These are phyloP conservation scores for Cajanus cajan DNA, from an alignment of 306 rosid genomes.

Conservation along the genomic window DNA sequence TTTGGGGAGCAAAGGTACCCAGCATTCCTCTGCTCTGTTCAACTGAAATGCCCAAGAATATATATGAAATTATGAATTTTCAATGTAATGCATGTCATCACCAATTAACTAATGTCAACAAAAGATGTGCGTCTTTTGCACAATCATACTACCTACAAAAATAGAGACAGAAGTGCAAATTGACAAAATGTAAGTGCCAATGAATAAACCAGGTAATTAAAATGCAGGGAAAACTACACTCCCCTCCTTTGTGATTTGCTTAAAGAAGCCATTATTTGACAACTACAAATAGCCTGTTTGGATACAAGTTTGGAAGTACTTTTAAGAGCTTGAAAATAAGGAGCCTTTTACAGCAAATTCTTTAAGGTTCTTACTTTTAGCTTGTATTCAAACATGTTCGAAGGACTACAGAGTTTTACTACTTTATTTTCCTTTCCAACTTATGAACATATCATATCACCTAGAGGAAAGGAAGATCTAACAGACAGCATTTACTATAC, in stretches of 20 bases:
- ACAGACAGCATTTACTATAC: neutral
- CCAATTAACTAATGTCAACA: neutral
- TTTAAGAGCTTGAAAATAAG: too few species aligned
- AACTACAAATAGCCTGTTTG: too few species aligned
- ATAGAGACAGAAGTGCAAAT: slow-evolving; percentile 3
- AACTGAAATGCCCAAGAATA: slow-evolving; percentile 51
- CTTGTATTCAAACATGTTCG: too few species aligned
- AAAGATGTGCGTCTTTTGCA: neutral
- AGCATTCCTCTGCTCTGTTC: slow-evolving; percentile 85
- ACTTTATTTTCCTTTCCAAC: neutral
- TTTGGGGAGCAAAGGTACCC: slow-evolving; percentile 90
- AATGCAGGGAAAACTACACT: neutral
- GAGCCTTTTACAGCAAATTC: too few species aligned
- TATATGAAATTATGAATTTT: neutral
- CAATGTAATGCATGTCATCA: neutral
- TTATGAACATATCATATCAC: neutral
- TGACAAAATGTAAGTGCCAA: slow-evolving; percentile 7
- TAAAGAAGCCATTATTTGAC: neutral
- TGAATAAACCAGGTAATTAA: neutral
- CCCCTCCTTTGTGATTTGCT: neutral
- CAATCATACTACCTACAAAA: neutral
- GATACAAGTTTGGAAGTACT: too few species aligned
- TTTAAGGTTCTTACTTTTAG: too few species aligned
- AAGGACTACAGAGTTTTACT: neutral
- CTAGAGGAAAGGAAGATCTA: neutral